Base-by-base conservation (phyloP, 1,284 basidiomycete genomes). In the Trichosporon sp. region DNA sequence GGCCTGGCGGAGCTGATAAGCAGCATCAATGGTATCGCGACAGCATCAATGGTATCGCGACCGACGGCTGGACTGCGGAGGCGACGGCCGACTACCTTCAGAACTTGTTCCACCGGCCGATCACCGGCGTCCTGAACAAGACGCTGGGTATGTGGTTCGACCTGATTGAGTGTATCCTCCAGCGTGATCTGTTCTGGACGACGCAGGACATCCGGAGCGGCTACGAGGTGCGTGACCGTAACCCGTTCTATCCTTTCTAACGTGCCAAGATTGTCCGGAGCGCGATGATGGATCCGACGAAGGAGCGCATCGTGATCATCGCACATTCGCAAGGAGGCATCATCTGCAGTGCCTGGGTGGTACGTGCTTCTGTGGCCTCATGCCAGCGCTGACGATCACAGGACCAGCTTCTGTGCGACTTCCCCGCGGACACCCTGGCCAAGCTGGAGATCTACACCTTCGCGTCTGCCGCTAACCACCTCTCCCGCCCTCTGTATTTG, bases 371-470 rank as follows among this genome's bases (percentile, higher is more conserved):
- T 31, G 7, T 35, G 12, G 10, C 14, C 12, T 14, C 37, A 12
- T 43, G 10, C 12, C 40, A 61, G 4, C 11, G 10, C 56, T 61
- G 10, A 38, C 43, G 31, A n/a, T 4, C 2, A 2, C 67, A 77
- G 75, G 76, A 77, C 71, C 76, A 77, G 68, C 74, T 80, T 26
- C 76, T 80, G n/a, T 66, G 73, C 56, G 78, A 80, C 68, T 79
- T 79, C 63, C 71, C 76, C 31, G 40, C 70, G 38, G 73, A 72
- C 31, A 40, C 70, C 6, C 76, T 79, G 16, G 21, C 68, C 66
- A 79, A 79, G 67, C 68, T 80, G 67, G 79, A 81, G 69, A 71
- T 81, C 48, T 81, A 81, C 76, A 80, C 80, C 0, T 81, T 81
- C 66, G 79, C 78, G 4, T 74, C 72, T 0, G 80, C 78, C 11